Conservation (phyloP, 257 asterid species). For the Phtheirospermum japonicum region DNA sequence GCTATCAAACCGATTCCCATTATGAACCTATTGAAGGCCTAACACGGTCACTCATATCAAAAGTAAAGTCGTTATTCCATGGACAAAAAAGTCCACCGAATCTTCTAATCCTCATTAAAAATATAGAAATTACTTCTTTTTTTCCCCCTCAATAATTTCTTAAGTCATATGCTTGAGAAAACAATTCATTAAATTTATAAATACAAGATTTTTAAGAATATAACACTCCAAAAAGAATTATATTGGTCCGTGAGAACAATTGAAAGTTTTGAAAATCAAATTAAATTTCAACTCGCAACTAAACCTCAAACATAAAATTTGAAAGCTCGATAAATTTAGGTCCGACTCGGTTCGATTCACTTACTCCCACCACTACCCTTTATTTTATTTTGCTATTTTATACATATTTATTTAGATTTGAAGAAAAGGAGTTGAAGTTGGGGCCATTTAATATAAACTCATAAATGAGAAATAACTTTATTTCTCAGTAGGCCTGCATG, state of each 20-base stretch:
- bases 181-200: too few relatives aligned
- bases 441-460: slow-evolving; percentile 18
- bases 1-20: slow-evolving; percentile 13
- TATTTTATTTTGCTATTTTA: too few relatives aligned
- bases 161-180: background rate
- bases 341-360: too few relatives aligned
- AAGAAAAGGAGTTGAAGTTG: slow-evolving; percentile 10
- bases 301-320: too few relatives aligned
- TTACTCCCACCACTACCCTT: too few relatives aligned
- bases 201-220: too few relatives aligned
- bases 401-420: too few relatives aligned
- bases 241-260: too few relatives aligned
- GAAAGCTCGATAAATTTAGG: too few relatives aligned
- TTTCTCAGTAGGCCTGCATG: slow-evolving; percentile 43
- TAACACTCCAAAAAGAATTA: too few relatives aligned
- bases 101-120: slow-evolving; percentile 10
- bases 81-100: slow-evolving; percentile 8
- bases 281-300: too few relatives aligned
- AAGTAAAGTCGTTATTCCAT: slow-evolving; percentile 11
- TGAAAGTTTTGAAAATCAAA: too few relatives aligned
- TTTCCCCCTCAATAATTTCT: background rate
- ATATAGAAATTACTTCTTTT: background rate
- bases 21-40: slow-evolving; percentile 20
- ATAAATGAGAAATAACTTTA: slow-evolving; percentile 24
- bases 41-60: slow-evolving; percentile 23